Base-by-base conservation (phyloP, 164 flowering plant genomes). In the Kingdonia uniflora region DNA sequence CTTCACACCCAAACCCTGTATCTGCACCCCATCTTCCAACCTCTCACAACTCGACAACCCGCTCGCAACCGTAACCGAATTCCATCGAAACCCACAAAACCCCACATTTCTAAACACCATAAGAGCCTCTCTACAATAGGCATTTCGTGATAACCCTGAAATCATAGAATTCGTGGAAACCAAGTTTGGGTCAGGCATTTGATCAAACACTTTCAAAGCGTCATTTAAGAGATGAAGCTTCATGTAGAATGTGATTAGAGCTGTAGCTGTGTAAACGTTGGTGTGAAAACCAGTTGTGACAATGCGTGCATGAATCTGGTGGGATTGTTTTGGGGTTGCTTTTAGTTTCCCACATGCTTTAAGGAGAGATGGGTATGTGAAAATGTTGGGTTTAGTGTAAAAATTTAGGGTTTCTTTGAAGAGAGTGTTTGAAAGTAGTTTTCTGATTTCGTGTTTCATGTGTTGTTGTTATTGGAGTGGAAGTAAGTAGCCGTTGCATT, bases 331-430 rank as follows among this genome's bases (percentile, higher is more conserved):
- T 16, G 66, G 42, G 12, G 60, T 25, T 6, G 64, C 19, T 33
- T 56, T 26, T 57, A 79, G 78, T 61, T 71, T 71, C 19, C 60
- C 68, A 57, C 88, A 81, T 12, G 88, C 82, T 74, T 81, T 83
- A 68, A 88, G 71, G 13, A 83, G 79, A 38, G 65, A 74, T 41
- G 91, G 88, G 66, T 67, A 88, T 14, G 80, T 74, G 80, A 77
- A 80, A 39, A 50, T 46, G 37, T 67, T 52, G 49, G 76, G 71
- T 6, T 70, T 61, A 11, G 77, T 51, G 64, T 67, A 81, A 2
- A 71, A 46, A 10, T 42, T 19, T 24, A 84, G 64, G 17, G 90
- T 81, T 70, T 78, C 76, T 64, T 23, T 64, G 76, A 72, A 76
- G 20, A 68, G 52, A 45, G 83, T 86, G 54, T 67, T 55, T 39